phyloP scores from a whole-genome alignment of 2,329 filamentous ascomycete species.

The Penicillium psychrosexuale region DNA sequence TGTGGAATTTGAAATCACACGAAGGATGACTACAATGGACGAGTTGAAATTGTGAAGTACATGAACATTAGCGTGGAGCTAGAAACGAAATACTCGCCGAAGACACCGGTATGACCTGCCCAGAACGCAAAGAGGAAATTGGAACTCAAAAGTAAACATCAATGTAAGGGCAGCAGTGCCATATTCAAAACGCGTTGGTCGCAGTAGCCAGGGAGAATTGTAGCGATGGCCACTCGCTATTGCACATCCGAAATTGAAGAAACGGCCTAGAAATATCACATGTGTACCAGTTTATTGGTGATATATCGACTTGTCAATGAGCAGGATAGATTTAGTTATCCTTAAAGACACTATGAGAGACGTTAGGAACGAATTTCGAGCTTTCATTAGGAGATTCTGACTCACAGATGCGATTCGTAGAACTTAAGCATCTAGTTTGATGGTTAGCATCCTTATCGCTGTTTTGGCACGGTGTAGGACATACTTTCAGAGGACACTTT shows the following conservation, averaged over 20 bases:
- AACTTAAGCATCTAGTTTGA: conserved; percentile 46
- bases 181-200: not conserved
- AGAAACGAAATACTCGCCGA: conserved; percentile 1
- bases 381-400: not conserved
- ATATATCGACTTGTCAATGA: not conserved
- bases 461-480: not conserved
- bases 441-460: conserved; percentile 12
- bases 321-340: conserved; percentile 20
- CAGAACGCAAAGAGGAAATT: conserved; percentile 4
- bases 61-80: conserved; percentile 3
- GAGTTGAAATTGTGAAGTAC: not conserved
- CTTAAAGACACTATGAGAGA: conserved; percentile 35
- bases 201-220: not conserved
- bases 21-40: not conserved
- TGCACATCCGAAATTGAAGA: not conserved
- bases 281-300: not conserved
- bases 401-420: conserved; percentile 50
- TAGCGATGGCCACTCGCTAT: not conserved
- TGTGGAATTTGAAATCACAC: not conserved
- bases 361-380: conserved; percentile 11
- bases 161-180: not conserved
- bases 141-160: not conserved
- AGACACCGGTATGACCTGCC: conserved; percentile 2
- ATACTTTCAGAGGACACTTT: conserved; percentile 43
- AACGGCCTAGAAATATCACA: not conserved